Percentiles rank a stretch among this genome's conserved stretches.
These are phyloP conservation scores for Beauveria rudraprayagi DNA, from an alignment of 2,329 filamentous ascomycete species.

Conservation along the genomic window DNA sequence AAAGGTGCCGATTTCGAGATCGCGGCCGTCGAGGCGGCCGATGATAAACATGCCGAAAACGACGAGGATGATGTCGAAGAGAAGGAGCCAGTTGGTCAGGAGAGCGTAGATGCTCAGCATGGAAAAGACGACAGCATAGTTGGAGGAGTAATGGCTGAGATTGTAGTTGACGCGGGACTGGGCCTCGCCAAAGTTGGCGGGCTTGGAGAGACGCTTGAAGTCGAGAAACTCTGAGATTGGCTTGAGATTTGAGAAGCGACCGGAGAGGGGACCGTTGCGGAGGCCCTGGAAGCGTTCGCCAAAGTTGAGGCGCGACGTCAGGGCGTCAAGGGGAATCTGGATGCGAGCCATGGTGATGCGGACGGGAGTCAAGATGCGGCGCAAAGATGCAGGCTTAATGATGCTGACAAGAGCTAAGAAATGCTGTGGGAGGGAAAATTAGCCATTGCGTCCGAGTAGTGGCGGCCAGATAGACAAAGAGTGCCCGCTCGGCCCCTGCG, in stretches of 20 bases:
- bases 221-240: constrained; percentile 92
- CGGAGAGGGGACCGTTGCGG: constrained; percentile 67
- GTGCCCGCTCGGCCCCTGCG: constrained; percentile 1
- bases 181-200: constrained; percentile 79
- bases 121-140: constrained; percentile 88
- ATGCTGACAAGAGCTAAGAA: background rate
- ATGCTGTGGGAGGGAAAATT: background rate
- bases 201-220: constrained; percentile 91
- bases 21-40: constrained; percentile 78
- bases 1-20: constrained; percentile 77
- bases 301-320: constrained; percentile 86
- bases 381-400: constrained; percentile 3
- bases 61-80: constrained; percentile 89
- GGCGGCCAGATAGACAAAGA: background rate
- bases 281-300: constrained; percentile 77
- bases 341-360: constrained; percentile 64
- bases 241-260: constrained; percentile 85
- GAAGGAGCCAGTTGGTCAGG: constrained; percentile 74
- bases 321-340: constrained; percentile 82
- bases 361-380: background rate
- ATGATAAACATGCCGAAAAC: constrained; percentile 84
- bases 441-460: background rate
- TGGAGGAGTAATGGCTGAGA: constrained; percentile 93
- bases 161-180: constrained; percentile 97
- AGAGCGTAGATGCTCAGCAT: constrained; percentile 96